Evolutionary conservation across 495 filamentous ascomycete genomes (phyloP).

Genomic region (Talaromyces stipitatus): DNA sequence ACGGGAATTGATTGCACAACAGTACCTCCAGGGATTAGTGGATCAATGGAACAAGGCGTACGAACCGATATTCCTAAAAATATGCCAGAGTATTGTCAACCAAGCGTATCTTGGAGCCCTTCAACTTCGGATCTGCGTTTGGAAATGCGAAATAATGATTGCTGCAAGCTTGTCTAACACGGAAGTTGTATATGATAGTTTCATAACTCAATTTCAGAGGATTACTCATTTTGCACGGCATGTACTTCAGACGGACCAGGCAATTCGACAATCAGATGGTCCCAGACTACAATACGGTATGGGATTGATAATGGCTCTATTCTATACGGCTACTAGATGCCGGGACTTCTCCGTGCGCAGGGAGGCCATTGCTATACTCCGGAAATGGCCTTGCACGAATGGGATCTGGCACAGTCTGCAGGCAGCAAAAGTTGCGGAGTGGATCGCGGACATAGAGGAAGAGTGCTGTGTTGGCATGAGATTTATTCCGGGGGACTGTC

Average conservation of each 20-base stretch:
- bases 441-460: background rate
- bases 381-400: background rate
- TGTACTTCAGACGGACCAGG: background rate
- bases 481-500: background rate
- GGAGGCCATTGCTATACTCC: background rate
- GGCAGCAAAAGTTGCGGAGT: background rate
- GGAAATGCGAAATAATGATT: background rate
- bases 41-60: background rate
- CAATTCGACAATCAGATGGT: background rate
- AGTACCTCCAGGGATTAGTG: background rate
- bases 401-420: background rate
- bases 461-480: background rate
- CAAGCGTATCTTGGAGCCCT: background rate
- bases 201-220: background rate
- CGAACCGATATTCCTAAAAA: background rate
- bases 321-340: background rate
- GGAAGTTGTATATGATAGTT: background rate
- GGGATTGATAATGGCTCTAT: background rate
- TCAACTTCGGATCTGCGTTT: background rate
- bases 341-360: background rate
- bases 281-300: background rate
- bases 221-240: background rate
- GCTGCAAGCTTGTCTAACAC: background rate
- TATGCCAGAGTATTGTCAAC: background rate
- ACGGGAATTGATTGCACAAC: background rate